Evolutionary conservation across 2,329 filamentous ascomycete genomes (phyloP).

Genomic region (Proliferodiscus dingleyae): DNA sequence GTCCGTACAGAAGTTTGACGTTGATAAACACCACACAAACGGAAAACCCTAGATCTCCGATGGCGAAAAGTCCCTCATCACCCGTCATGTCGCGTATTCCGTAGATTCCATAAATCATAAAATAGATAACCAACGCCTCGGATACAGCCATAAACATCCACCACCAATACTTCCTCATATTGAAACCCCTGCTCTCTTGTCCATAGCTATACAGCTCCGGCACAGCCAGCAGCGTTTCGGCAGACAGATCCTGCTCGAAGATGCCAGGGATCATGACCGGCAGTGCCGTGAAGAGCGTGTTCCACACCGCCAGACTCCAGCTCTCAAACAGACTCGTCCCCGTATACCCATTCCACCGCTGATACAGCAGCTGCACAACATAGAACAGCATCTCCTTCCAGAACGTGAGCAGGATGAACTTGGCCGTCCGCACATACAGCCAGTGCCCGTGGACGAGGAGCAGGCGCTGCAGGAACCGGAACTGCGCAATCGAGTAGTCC

Average conservation of each 20-base stretch:
- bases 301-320: conserved; percentile 85
- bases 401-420: conserved; percentile 85
- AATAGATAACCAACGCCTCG: conserved; percentile 74
- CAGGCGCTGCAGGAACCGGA: conserved; percentile 80
- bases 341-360: conserved; percentile 79
- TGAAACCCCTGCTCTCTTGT: conserved; percentile 72
- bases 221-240: conserved; percentile 80
- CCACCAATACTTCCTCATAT: conserved; percentile 68
- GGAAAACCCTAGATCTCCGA: conserved; percentile 67
- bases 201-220: conserved; percentile 87
- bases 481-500: conserved; percentile 89
- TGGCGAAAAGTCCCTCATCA: conserved; percentile 63
- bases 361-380: conserved; percentile 77
- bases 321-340: conserved; percentile 88
- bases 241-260: conserved; percentile 82
- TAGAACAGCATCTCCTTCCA: conserved; percentile 88
- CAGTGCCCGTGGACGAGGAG: conserved; percentile 82
- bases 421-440: conserved; percentile 85
- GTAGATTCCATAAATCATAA: conserved; percentile 63
- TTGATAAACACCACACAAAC: conserved; percentile 68
- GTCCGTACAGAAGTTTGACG: conserved; percentile 62
- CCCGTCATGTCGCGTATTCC: no score
- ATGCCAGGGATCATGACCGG: conserved; percentile 85
- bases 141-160: conserved; percentile 76
- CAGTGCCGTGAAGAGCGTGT: conserved; percentile 87